These are phyloP conservation scores for Neurospora africana DNA, from an alignment of 495 filamentous ascomycete species.

Conservation along the genomic window DNA sequence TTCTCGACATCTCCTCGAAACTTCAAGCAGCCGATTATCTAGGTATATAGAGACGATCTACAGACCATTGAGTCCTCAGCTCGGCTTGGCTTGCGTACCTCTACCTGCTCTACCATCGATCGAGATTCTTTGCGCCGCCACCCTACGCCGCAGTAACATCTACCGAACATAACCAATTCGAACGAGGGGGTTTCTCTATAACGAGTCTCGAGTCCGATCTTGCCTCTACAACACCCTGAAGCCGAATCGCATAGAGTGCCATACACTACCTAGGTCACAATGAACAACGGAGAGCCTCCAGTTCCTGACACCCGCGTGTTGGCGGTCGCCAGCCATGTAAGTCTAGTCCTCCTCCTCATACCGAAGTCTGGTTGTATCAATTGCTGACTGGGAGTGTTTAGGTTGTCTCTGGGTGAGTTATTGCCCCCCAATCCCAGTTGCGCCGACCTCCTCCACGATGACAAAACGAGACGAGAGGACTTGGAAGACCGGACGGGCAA, in stretches of 20 bases:
- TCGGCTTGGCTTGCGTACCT: not conserved
- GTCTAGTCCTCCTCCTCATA: constrained; percentile 17
- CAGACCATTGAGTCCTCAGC: not conserved
- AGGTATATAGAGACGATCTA: not conserved
- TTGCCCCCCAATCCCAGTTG: not conserved
- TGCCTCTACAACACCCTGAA: not conserved
- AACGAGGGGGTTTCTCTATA: not conserved
- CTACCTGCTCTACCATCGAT: not conserved
- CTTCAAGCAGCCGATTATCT: not conserved
- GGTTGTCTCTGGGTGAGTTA: constrained; percentile 70
- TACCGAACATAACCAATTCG: not conserved
- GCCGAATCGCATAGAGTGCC: not conserved
- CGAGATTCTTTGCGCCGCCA: not conserved
- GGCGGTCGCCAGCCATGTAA: constrained; percentile 96
- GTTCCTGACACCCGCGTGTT: constrained; percentile 82
- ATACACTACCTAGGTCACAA: constrained; percentile 14
- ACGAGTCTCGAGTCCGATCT: not conserved
- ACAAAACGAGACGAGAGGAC: not conserved
- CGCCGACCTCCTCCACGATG: not conserved
- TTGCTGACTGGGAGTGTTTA: constrained; percentile 32
- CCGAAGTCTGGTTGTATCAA: constrained; percentile 1
- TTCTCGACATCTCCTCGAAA: not conserved
- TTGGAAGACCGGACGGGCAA: constrained; percentile 10
- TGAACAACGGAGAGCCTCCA: constrained; percentile 32
- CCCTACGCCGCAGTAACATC: not conserved